Evolutionary conservation across 2,329 filamentous ascomycete species (phyloP), one percentile per base, ranked within the genome.

Genomic region (Ascochyta rabiei): DNA sequence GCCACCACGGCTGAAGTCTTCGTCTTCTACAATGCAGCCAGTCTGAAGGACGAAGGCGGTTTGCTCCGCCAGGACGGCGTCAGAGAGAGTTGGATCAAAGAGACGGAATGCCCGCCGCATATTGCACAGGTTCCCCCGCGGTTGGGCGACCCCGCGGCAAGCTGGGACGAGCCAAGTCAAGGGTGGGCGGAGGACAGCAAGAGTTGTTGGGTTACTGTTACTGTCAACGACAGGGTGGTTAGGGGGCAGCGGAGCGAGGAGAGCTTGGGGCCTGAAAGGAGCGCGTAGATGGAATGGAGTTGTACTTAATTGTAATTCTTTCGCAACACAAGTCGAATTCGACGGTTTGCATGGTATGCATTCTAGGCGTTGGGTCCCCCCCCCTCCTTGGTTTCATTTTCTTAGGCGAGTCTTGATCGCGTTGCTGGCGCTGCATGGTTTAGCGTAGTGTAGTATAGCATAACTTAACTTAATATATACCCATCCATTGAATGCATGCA

Each of bases 21-120:
- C 4, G 39, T 53, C 6, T 48, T 48, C 13, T 46, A 40, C 40
- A 52, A 46, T 15, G n/a, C 30, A 4, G 45, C 41, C 24, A 57
- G 54, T 28, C 10, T 57, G 34, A 57, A 53, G 23, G 48, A 57
- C 19, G 54, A 53, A 18, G 54, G 54, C 1, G 45, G 40, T 6
- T 38, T 57, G 16, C 13, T 57, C n/a, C 16, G 18, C 4, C 12
- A 28, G 3, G 52, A 50, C 23, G 41, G 41, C 2, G 34, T 45
- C 1, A 44, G 41, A 18, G 52, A 49, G 30, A 46, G 41, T 12
- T 55, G 52, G 52, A 37, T 46, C n/a, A 21, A 41, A 15, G 45
- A 49, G 2, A 30, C 16, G 1, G 21, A 44, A 18, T 12, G 2
- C 2, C 3, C 13, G 1, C 7, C 18, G 3, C 18, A 8, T n/a